phyloP scores from a whole-genome alignment of 2,329 filamentous ascomycete genomes.

The Penicillium corylophilum region DNA sequence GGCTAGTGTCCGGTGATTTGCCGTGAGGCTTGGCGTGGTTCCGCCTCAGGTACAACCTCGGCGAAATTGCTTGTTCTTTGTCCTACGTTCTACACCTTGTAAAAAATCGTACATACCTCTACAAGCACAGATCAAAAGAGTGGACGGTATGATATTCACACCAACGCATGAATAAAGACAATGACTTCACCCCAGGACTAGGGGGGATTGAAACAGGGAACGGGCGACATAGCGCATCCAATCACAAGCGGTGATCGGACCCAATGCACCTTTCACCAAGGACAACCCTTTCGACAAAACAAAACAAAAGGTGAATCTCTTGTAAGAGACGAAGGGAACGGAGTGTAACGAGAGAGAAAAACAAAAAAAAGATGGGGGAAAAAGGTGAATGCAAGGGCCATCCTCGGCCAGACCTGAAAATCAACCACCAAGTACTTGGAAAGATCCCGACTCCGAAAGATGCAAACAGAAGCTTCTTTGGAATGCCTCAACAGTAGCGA shows the following conservation, averaged over 20 bases:
- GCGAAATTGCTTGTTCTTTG: background rate
- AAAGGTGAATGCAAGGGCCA: constrained; percentile 9
- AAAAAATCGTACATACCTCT: background rate
- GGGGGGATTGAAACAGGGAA: background rate
- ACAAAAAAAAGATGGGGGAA: background rate
- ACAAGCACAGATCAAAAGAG: constrained; percentile 7
- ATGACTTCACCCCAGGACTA: background rate
- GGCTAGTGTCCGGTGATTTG: background rate
- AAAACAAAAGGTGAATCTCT: background rate
- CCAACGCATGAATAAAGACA: constrained; percentile 1
- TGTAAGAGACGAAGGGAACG: background rate
- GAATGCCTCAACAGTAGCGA: constrained; percentile 15
- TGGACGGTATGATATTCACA: constrained; percentile 18
- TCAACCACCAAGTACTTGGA: constrained; percentile 13
- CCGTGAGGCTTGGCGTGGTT: background rate
- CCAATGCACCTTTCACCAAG: background rate
- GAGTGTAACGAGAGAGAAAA: background rate
- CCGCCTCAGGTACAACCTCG: background rate
- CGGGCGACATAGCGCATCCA: background rate
- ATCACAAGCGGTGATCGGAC: background rate
- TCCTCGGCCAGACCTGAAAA: constrained; percentile 11
- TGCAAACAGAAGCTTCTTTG: constrained; percentile 13
- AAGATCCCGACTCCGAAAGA: constrained; percentile 25
- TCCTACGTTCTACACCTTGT: background rate
- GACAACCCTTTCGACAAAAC: too few relatives aligned